Base-by-base conservation (phyloP, 305 asterid species). In the Petunia hybrid region DNA sequence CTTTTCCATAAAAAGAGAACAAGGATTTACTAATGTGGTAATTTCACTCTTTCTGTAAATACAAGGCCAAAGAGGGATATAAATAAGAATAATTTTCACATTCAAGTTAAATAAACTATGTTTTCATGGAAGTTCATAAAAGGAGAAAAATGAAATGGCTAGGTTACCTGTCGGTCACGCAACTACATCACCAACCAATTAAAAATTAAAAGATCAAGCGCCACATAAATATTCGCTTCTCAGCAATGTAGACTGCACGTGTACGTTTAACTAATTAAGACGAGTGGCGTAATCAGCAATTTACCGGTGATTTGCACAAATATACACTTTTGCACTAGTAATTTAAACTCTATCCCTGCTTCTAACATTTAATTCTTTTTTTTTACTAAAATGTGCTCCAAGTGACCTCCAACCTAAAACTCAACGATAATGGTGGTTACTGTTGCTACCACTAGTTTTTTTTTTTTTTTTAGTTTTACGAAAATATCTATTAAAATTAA, bases 131-230 rank as follows among this genome's bases (percentile, higher is more conserved):
- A 81, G 74, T 53, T 69, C n/a, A 36, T 1, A 62, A 65, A 75
- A 31, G 39, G 16, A 16, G 31, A 46, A 22, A 81, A 8, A 42
- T 67, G 55, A 78, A 53, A 69, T 8, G 22, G 57, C 14, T 38
- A 78, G 1, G 36, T 74, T 9, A 84, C 83, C 2, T 7, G 62
- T 9, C 1, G 39, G 79, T 80, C 48, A 75, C 48, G 8, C 64
- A 74, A 55, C 6, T 55, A 45, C n/a, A 42, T 43, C 71, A 62
- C 40, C 9, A 35, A 45, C 81, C 76, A 84, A 73, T 78, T 80
- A 69, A 2, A 45, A 43, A 22, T 22, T 22, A 35, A 56, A 31
- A 42, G 14, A 22, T 6, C 68, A n/a, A 8, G 38, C 12, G 12
- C 41, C 46, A 8, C 9, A 73, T 51, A 64, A 64, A 64, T 48